Conservation (phyloP, 305 asterid genomes). For the Solanum hybrid region DNA sequence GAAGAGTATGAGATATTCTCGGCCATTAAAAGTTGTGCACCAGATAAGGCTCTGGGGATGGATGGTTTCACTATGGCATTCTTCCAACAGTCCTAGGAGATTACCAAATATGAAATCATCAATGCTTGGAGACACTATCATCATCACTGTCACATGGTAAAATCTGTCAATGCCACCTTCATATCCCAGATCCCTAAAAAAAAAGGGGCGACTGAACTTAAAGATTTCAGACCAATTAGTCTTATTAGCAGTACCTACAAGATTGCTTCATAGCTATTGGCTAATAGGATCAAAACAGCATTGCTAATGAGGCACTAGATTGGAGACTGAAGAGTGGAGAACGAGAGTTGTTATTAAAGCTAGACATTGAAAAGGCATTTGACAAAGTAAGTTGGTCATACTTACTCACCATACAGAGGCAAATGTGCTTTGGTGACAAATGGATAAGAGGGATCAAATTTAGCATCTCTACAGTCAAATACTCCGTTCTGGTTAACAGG, state of each 20-base stretch:
- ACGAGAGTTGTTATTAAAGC: neutral
- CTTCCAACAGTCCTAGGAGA: neutral
- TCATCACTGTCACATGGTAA: neutral
- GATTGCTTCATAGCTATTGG: neutral
- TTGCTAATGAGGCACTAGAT: neutral
- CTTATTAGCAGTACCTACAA: neutral
- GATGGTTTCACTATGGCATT: neutral
- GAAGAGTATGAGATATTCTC: no score
- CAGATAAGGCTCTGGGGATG: neutral
- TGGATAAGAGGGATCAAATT: neutral
- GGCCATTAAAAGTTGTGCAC: neutral
- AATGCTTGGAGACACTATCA: neutral
- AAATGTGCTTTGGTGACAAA: neutral
- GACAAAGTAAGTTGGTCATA: neutral
- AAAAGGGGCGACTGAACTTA: neutral
- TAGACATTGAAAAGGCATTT: neutral
- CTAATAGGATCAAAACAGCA: neutral
- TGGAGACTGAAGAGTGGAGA: neutral
- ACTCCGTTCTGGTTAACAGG: neutral
- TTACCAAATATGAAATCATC: neutral
- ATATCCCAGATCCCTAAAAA: neutral
- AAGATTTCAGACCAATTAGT: neutral
- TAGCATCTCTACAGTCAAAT: neutral
- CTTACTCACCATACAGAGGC: neutral
- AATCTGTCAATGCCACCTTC: neutral